Evolutionary conservation across 2,329 filamentous ascomycete genomes (phyloP), one percentile per base, ranked within the genome.

Genomic region (Cryphonectria naterciae): DNA sequence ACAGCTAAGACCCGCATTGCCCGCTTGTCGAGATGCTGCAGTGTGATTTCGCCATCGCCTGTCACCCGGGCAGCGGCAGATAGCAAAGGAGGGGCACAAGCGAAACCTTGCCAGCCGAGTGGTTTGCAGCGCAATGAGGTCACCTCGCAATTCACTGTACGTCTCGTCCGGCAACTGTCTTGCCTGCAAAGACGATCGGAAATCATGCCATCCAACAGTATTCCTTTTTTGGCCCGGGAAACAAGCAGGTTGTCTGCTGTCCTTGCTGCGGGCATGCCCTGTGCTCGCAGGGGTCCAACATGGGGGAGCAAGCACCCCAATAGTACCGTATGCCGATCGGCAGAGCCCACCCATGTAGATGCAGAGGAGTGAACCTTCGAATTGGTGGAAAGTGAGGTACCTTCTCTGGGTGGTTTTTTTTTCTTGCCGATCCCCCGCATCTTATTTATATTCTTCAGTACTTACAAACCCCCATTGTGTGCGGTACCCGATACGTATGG

Each of bases 1-100:
- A 56, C 13, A 1, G 4, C 52, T 2, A 58, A 28, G 25, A 32
- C 25, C 54, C 28, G 28, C 25, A 32, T 15, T 17, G 19, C 63
- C 63, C 41, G 4, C 43, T 49, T 65, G 43, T 39, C 64, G 64
- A 66, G n/a, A 66, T 66, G 25, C 10, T 22, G 64, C 28, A 17
- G 13, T 41, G 5, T 17, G 19, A 66, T 66, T 66, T 66, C 64
- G 64, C 64, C 64, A 66, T 66, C 64, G 28, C 28, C 46, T 56
- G 8, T 19, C 37, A 32, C 32, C 32, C 32, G 32, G 32, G 32
- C 32, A 39, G 32, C 28, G 10, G 32, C 28, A 35, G 28, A 39
- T 49, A 37, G n/a, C 41, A 32, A 32, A 52, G 8, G 41, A 25
- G 22, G n/a, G 43, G 25, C 19, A 46, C 46, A 32, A 43, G 61